Conservation (phyloP, 1,284 basidiomycete genomes). For the Hypsizygus ulmarius region DNA sequence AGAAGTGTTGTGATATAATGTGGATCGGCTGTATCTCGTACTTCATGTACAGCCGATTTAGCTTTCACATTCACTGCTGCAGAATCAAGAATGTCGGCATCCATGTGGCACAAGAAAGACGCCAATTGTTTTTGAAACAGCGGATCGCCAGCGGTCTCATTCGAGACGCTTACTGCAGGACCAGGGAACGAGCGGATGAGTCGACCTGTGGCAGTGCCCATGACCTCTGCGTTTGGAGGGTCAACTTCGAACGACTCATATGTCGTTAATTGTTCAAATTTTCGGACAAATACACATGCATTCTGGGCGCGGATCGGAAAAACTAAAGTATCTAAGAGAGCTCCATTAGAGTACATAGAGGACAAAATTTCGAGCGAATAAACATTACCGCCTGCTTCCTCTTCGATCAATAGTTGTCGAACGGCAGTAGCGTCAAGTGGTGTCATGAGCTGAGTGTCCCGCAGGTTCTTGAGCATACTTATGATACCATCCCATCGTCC, state of each 20-base stretch:
- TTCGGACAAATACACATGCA: slow-evolving; percentile 39
- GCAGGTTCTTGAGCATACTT: slow-evolving; percentile 25
- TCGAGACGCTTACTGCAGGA: slow-evolving; percentile 25
- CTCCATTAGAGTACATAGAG: background rate
- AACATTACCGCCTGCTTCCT: slow-evolving; percentile 22
- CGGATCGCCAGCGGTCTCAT: slow-evolving; percentile 14
- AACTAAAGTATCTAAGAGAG: slow-evolving; percentile 29
- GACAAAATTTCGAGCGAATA: background rate
- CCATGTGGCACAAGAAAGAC: slow-evolving; percentile 34
- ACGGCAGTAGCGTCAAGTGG: slow-evolving; percentile 7
- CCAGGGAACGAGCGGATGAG: slow-evolving; percentile 35
- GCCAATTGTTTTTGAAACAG: slow-evolving; percentile 30
- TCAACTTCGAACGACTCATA: slow-evolving; percentile 45
- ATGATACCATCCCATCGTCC: slow-evolving; percentile 25
- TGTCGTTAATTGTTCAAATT: slow-evolving; percentile 19
- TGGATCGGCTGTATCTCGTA: slow-evolving; percentile 34
- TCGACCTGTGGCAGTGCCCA: slow-evolving; percentile 33
- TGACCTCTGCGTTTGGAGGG: slow-evolving; percentile 31
- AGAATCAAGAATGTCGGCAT: slow-evolving; percentile 22
- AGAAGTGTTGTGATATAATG: slow-evolving; percentile 43
- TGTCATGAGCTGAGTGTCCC: background rate
- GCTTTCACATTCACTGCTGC: slow-evolving; percentile 28
- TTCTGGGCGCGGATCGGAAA: slow-evolving; percentile 44
- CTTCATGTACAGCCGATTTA: slow-evolving; percentile 23
- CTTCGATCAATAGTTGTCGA: slow-evolving; percentile 9